Evolutionary conservation across 192 early-diverging fungal species (phyloP), one percentile per base, ranked within the genome.

Genomic region (Coemansia sp.): DNA sequence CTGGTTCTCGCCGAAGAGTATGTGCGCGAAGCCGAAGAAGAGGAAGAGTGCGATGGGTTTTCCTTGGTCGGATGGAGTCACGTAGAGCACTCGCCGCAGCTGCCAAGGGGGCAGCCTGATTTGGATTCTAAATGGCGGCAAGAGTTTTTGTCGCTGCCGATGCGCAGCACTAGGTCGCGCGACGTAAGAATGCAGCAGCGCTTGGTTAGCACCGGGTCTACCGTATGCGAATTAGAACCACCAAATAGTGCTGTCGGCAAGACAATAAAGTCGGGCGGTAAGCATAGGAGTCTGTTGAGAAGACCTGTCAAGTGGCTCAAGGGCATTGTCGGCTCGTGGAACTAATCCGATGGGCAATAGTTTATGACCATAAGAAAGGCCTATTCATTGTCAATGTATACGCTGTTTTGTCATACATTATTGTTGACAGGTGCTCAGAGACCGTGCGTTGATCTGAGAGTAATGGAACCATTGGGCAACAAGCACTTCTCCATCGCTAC

Each of bases 1-100:
- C 61, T 74, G 19, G 60, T 74, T 16, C 72, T 74, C 5, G 72
- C 72, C 17, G 72, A 68, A 54, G 62, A 74, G 59, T 74, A 74
- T 37, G 72, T 74, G 37, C 72, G 66, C 24, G 59, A 60, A 27
- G 3, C 37, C 8, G 19, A 60, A 6, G 59, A 60, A 27, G 34
- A 40, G 10, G 59, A 59, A 17, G 56, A 60, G 37, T 60, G 59
- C 4, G 59, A 60, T 21, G 59, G 37, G 36, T 40, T 40, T 36
- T 36, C 59, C 19, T 10, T 60, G 36, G 31, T 57, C 17, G 54
- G 31, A 17, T 57, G 54, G 54, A 57, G 33, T 33, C 54, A 57
- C 31, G 31, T 57, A 17, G 54, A 31, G 8, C 33, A 42, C 9
- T 67, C 66, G 31, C 66, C 66, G 3, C 3, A 13, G 21, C 5